Conservation (phyloP, 805 yeast genomes). For the Lipomyces orientalis region DNA sequence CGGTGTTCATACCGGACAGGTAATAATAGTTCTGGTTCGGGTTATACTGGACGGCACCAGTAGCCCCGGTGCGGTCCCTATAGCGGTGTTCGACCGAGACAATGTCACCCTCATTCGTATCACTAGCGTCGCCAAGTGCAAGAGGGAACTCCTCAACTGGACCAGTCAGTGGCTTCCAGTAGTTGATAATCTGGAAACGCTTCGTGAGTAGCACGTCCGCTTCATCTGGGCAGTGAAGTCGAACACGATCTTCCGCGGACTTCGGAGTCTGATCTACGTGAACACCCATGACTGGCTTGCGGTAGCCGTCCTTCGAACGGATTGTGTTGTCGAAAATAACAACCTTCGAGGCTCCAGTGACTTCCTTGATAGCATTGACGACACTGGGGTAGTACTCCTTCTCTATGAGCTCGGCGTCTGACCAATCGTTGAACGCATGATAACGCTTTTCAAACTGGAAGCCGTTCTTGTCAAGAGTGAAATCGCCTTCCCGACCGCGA, state of each 20-base stretch:
- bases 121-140: constrained; percentile 38
- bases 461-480: constrained; percentile 34
- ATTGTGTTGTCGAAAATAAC: constrained; percentile 39
- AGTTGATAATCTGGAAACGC: constrained; percentile 40
- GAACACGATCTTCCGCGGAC: constrained; percentile 37
- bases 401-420: constrained; percentile 34
- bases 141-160: constrained; percentile 36
- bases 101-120: constrained; percentile 29
- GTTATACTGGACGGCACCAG: constrained; percentile 36
- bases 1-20: constrained; percentile 33
- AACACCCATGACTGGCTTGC: constrained; percentile 38
- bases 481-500: constrained; percentile 28
- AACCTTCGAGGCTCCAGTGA: constrained; percentile 38
- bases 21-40: constrained; percentile 38
- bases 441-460: constrained; percentile 30
- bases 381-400: constrained; percentile 38
- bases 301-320: constrained; percentile 32
- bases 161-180: constrained; percentile 39
- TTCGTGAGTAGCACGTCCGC: constrained; percentile 34
- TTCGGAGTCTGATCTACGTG: constrained; percentile 40
- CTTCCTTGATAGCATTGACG: constrained; percentile 31
- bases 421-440: constrained; percentile 26
- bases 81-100: constrained; percentile 38
- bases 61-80: constrained; percentile 38
- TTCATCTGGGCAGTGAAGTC: constrained; percentile 37